Percentiles rank a stretch among this genome's conserved stretches.
phyloP scores from a whole-genome alignment of 192 early-diverging fungal genomes.

The Dimargaris verticillata region DNA sequence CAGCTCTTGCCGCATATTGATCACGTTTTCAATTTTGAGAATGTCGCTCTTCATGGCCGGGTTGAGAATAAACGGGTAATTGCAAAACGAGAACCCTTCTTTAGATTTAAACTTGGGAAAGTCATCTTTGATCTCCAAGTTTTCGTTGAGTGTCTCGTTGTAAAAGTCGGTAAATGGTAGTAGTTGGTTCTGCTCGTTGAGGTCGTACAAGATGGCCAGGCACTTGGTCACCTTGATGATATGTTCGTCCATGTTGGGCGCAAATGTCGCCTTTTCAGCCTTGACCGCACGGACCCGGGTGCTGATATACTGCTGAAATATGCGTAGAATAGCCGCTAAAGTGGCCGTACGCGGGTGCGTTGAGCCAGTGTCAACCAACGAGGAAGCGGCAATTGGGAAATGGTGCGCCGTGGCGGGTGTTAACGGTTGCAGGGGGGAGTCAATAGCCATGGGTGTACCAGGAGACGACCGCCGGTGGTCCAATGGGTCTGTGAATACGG shows the following conservation, averaged over 20 bases:
- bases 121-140: constrained; percentile 60
- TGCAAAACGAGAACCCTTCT: constrained; percentile 54
- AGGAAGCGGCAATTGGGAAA: constrained; percentile 6
- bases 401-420: constrained; percentile 3
- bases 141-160: constrained; percentile 48
- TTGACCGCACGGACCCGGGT: neutral
- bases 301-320: constrained; percentile 16
- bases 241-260: neutral
- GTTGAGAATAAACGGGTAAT: constrained; percentile 55
- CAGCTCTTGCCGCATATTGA: constrained; percentile 46
- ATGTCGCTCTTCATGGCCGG: constrained; percentile 58
- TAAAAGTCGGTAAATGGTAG: constrained; percentile 49
- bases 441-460: constrained; percentile 20
- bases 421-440: constrained; percentile 17
- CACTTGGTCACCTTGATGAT: constrained; percentile 11
- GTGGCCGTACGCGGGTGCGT: constrained; percentile 16
- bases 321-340: constrained; percentile 16
- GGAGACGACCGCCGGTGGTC: constrained; percentile 16
- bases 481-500: constrained; percentile 1
- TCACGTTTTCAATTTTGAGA: constrained; percentile 51
- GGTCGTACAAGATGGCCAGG: constrained; percentile 29
- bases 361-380: constrained; percentile 11
- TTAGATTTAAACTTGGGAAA: constrained; percentile 51
- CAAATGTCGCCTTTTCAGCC: neutral
- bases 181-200: constrained; percentile 38